Evolutionary conservation across 768 basidiomycete species (phyloP).

Genomic region (Peribolospora baueri): DNA sequence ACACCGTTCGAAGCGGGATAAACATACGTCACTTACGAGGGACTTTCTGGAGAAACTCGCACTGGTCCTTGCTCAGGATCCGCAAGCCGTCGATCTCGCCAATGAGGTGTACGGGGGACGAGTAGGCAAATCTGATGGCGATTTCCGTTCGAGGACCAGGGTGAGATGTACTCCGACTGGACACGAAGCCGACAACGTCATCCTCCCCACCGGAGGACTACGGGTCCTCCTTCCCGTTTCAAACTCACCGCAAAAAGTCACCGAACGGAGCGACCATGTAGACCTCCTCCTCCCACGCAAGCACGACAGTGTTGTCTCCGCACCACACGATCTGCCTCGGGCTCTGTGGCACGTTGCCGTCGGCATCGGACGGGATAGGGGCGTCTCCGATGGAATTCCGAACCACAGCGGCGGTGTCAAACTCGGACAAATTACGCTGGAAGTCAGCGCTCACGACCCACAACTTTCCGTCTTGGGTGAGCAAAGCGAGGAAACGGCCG

Average conservation of each 20-base stretch:
- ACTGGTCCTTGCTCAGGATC: slow-evolving; percentile 50
- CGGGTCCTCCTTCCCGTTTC: too few species aligned
- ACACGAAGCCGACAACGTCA: background rate
- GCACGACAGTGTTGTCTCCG: slow-evolving; percentile 75
- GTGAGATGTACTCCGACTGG: background rate
- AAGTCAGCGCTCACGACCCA: slow-evolving; percentile 95
- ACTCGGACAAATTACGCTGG: slow-evolving; percentile 64
- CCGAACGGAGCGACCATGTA: slow-evolving; percentile 81
- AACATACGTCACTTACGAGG: slow-evolving; percentile 32
- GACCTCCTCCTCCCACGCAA: slow-evolving; percentile 54
- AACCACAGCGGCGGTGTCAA: slow-evolving; percentile 24
- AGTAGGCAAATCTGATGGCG: slow-evolving; percentile 46
- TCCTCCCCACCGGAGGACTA: background rate
- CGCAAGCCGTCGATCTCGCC: slow-evolving; percentile 78
- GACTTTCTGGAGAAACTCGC: slow-evolving; percentile 82
- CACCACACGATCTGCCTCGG: slow-evolving; percentile 67
- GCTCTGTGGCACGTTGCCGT: slow-evolving; percentile 13
- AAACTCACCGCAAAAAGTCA: slow-evolving; percentile 49
- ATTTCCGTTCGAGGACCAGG: slow-evolving; percentile 2
- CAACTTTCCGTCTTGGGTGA: slow-evolving; percentile 42
- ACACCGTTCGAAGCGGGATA: background rate
- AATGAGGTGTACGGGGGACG: slow-evolving; percentile 47
- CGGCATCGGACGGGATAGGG: slow-evolving; percentile 25
- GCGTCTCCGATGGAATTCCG: slow-evolving; percentile 7
- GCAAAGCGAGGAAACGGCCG: slow-evolving; percentile 67